Conservation (phyloP, 192 early-diverging fungal genomes). For the Coemansia sp. region DNA sequence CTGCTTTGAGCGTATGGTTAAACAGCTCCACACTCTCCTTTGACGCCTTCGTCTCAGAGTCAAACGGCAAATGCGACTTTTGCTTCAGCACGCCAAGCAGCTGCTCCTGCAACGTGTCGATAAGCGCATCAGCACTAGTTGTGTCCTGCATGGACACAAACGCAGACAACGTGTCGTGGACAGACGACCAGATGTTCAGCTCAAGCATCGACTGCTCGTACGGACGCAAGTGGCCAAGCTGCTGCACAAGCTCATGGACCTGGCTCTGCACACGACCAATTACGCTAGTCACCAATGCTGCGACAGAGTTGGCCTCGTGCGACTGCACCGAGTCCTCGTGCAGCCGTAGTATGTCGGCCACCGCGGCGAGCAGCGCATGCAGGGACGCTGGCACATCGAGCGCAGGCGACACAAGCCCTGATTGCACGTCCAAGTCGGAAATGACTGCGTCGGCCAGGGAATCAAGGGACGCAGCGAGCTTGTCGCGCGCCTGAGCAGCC, state of each 20-base stretch:
- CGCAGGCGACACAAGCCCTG: conserved; percentile 12
- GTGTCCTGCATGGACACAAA: conserved; percentile 5
- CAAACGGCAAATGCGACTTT: conserved; percentile 30
- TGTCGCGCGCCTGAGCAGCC: conserved; percentile 2
- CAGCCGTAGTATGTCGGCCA: conserved; percentile 22
- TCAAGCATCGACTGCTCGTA: conserved; percentile 39
- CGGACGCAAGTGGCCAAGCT: neutral
- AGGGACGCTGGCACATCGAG: conserved; percentile 31
- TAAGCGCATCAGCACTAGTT: neutral
- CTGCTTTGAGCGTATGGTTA: conserved; percentile 23
- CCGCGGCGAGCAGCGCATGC: conserved; percentile 11
- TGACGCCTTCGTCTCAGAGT: neutral
- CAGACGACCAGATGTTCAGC: conserved; percentile 26
- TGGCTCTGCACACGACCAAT: neutral
- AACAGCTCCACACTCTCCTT: conserved; percentile 5
- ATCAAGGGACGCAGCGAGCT: conserved; percentile 7
- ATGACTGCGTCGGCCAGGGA: conserved; percentile 7
- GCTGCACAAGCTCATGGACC: neutral
- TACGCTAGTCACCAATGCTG: neutral
- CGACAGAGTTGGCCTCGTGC: conserved; percentile 7
- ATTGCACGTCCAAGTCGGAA: conserved; percentile 14
- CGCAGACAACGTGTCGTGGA: neutral
- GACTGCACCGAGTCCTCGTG: conserved; percentile 12
- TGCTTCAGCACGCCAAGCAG: conserved; percentile 19
- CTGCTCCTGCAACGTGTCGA: conserved; percentile 9